phyloP scores from a whole-genome alignment of 1,139 yeast genomes.

The Candida neerlandica region DNA sequence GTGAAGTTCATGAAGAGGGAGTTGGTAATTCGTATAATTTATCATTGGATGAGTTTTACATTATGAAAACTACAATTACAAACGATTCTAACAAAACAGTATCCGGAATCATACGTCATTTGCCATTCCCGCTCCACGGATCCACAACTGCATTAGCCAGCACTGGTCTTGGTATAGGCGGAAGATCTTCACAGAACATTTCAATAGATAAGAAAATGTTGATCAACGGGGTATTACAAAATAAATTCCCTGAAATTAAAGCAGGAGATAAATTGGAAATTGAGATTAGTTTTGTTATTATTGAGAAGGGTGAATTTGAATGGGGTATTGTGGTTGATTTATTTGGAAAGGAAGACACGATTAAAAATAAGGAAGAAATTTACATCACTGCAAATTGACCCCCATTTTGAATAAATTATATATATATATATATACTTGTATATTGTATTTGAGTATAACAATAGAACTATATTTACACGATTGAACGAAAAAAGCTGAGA shows the following conservation, averaged over 20 bases:
- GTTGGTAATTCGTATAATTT: constrained; percentile 29
- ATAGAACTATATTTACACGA: no score
- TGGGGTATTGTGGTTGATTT: constrained; percentile 76
- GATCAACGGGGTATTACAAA: constrained; percentile 68
- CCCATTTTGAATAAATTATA: not conserved
- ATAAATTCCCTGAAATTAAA: constrained; percentile 38
- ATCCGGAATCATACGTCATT: constrained; percentile 64
- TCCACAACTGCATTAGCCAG: constrained; percentile 16
- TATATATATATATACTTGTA: constrained; percentile 11
- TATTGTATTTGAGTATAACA: not conserved
- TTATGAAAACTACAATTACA: constrained; percentile 44
- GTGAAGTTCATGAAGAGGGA: constrained; percentile 13
- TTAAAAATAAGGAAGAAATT: constrained; percentile 37
- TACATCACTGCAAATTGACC: constrained; percentile 30
- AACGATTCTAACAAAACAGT: constrained; percentile 46
- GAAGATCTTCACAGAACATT: not conserved
- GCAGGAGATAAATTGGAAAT: constrained; percentile 46
- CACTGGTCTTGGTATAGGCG: no score
- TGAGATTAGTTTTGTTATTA: constrained; percentile 57
- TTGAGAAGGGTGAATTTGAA: constrained; percentile 75
- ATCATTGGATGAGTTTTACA: constrained; percentile 50
- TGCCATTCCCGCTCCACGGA: constrained; percentile 49
- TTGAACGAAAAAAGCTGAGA: not conserved
- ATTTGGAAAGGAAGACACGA: constrained; percentile 19
- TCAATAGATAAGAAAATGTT: constrained; percentile 55